phyloP scores from a whole-genome alignment of 2,329 filamentous ascomycete species.

The Claviceps cyperi region DNA sequence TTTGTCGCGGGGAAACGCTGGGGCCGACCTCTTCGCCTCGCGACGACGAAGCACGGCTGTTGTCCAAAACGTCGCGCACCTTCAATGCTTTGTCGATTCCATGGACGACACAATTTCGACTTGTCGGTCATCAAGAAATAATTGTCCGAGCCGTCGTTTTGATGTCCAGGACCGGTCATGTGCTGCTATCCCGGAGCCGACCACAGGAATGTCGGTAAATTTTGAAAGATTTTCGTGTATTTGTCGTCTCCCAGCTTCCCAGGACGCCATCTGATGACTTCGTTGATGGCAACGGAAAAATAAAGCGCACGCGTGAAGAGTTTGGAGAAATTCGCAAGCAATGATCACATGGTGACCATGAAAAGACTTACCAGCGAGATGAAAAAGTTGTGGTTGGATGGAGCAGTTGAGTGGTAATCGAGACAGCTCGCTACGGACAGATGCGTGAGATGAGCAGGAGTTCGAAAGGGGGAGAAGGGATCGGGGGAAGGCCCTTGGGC shows the following conservation, averaged over 20 bases:
- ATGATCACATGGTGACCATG: neutral
- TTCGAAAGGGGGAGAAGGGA: constrained; percentile 10
- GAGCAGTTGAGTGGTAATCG: constrained; percentile 10
- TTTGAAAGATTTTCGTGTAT: too few relatives aligned
- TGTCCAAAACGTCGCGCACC: neutral
- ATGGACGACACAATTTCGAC: too few relatives aligned
- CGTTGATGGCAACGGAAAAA: neutral
- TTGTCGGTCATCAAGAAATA: too few relatives aligned
- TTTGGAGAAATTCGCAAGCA: neutral
- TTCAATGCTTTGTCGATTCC: neutral
- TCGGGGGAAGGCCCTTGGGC: constrained; percentile 6
- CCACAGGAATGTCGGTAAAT: neutral
- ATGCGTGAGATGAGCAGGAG: constrained; percentile 12
- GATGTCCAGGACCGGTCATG: neutral
- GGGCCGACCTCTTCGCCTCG: neutral
- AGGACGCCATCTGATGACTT: neutral
- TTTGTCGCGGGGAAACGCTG: neutral
- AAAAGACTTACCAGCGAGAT: constrained; percentile 14
- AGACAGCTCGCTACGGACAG: constrained; percentile 15
- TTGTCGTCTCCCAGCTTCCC: neutral
- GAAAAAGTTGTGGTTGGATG: constrained; percentile 8
- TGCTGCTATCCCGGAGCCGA: neutral
- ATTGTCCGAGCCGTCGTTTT: too few relatives aligned
- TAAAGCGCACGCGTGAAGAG: too few relatives aligned
- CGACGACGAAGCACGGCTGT: neutral